These are phyloP conservation scores for Candida yuanshanica DNA, from an alignment of 805 yeast genomes.

Conservation along the genomic window DNA sequence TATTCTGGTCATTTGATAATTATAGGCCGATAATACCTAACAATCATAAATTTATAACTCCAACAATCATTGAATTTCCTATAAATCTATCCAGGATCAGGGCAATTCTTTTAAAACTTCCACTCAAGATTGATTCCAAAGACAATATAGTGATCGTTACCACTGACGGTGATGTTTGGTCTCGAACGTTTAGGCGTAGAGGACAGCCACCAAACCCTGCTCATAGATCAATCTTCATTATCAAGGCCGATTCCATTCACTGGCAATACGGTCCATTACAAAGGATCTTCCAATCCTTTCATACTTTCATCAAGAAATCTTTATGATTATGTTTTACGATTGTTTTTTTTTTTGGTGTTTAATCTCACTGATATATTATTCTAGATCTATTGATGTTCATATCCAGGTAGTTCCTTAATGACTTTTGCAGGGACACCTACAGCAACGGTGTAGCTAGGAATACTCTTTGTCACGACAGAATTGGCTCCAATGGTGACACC, in stretches of 20 bases:
- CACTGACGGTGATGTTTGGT: slow-evolving; percentile 21
- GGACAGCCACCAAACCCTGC: slow-evolving; percentile 1
- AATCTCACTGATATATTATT: too few relatives aligned
- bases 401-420: slow-evolving; percentile 26
- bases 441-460: slow-evolving; percentile 49
- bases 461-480: slow-evolving; percentile 51
- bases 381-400: slow-evolving; percentile 6
- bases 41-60: slow-evolving; percentile 1
- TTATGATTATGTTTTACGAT: neutral
- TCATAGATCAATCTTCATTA: slow-evolving; percentile 8
- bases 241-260: slow-evolving; percentile 9
- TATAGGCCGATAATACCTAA: slow-evolving; percentile 10
- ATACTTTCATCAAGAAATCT: slow-evolving; percentile 9
- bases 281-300: slow-evolving; percentile 19
- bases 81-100: slow-evolving; percentile 8
- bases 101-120: neutral
- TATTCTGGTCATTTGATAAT: slow-evolving; percentile 20
- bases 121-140: neutral
- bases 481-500: slow-evolving; percentile 64
- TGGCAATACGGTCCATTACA: slow-evolving; percentile 15
- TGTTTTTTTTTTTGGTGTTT: too few relatives aligned
- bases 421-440: slow-evolving; percentile 62
- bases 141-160: neutral
- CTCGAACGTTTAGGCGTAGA: slow-evolving; percentile 20
- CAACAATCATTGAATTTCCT: slow-evolving; percentile 12